Base-by-base conservation (phyloP, 1,284 basidiomycete genomes). In the Ustilago tritici region DNA sequence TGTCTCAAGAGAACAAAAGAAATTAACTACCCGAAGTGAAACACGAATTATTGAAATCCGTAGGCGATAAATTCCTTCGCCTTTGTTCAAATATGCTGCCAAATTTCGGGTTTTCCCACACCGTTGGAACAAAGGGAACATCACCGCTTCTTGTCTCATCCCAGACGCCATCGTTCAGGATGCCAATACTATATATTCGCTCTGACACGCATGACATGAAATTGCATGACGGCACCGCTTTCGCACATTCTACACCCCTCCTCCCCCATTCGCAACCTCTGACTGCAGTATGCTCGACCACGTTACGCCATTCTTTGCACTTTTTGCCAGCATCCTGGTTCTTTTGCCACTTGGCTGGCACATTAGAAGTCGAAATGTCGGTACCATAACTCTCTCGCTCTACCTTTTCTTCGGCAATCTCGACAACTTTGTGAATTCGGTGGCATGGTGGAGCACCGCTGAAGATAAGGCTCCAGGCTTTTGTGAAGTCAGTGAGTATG, bases 401-500 rank as follows among this genome's bases (percentile, higher is more conserved):
- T 69, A 56, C 50, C 56, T 63, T 0, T 19, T 63, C 32, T 28
- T 69, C 5, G 60, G 66, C 10, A 69, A 62, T 31, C 49, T 69
- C 8, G 66, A 69, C 36, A 69, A 52, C 11, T 54, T 69, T 32
- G 19, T 69, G 19, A 63, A 63, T 43, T 58, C 66, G 10, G 36
- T 55, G n/a, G 56, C 49, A 0, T 69, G 66, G 66, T 62, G 60
- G 66, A 34, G 28, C 2, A 17, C 50, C 3, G 23, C 23, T 0
- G 55, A 35, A 12, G 19, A 69, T 41, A 38, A 58, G 35, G 60
- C 60, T 14, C 66, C 66, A 5, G 56, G 32, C 8, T 69, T 54
- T 15, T 69, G 66, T 38, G 66, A 69, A 34, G 10, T 69, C 6
- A 68, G 66, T 68, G 40, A 68, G 65, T 68, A 31, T 2, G 8